A percentile compares a stretch with the other conserved stretches of the same genome.
Conservation (phyloP, 345 rosid genomes). For the Nasturtium officinale region DNA sequence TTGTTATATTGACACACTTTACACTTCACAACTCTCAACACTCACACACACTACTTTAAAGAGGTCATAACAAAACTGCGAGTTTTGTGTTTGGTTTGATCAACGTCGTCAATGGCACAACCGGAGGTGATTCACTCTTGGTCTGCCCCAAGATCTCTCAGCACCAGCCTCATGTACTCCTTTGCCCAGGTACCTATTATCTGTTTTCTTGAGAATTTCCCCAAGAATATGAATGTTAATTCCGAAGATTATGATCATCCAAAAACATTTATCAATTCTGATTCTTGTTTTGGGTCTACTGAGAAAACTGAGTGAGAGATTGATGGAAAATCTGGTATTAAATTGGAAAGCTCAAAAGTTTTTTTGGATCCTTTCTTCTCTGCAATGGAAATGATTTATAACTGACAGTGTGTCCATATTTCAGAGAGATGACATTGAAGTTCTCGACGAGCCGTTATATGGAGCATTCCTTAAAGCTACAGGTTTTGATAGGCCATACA, state of each 20-base stretch:
- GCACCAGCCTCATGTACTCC: slow-evolving; percentile 84
- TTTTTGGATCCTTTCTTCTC: not conserved
- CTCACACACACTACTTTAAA: not conserved
- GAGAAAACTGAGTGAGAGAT: not conserved
- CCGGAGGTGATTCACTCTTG: slow-evolving; percentile 75
- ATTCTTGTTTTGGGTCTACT: slow-evolving; percentile 12
- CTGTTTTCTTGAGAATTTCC: not conserved
- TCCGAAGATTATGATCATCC: not conserved
- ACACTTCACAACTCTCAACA: slow-evolving; percentile 11
- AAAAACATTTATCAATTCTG: not conserved
- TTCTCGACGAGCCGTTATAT: slow-evolving; percentile 76
- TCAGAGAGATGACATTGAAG: slow-evolving; percentile 82
- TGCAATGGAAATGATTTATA: not conserved
- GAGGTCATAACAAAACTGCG: slow-evolving; percentile 17
- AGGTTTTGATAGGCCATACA: slow-evolving; percentile 68
- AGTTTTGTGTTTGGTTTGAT: slow-evolving; percentile 12
- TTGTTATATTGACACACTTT: not conserved
- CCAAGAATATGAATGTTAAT: not conserved
- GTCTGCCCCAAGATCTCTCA: slow-evolving; percentile 94
- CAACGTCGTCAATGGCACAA: slow-evolving; percentile 36
- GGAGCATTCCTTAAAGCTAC: slow-evolving; percentile 56
- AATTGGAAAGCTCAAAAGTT: not conserved
- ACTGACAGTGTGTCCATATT: slow-evolving; percentile 12
- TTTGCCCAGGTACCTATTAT: slow-evolving; percentile 64
- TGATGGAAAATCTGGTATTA: not conserved